Base-by-base conservation (phyloP, 805 yeast genomes). In the Diddensiella santjacobensis region DNA sequence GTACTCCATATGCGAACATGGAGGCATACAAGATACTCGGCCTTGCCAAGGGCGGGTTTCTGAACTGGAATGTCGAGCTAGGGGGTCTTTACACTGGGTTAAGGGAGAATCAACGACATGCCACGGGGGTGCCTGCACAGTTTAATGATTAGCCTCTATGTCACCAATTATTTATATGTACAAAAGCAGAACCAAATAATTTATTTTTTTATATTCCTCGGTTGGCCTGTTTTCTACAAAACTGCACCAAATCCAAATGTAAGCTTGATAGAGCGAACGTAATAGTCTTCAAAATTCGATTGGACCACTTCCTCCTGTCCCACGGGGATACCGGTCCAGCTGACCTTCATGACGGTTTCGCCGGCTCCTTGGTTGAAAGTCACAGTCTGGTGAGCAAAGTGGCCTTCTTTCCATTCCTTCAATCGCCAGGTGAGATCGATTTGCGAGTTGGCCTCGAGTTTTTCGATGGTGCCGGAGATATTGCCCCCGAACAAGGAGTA, bases 171-270 rank as follows among this genome's bases (percentile, higher is more conserved):
- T 20, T 49, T 19, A 11, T n/a, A 24, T 19, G 10, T 13, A 13
- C 8, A 30, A n/a, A 24, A 22, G 3, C 15, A 18, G 31, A 29
- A 19, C 22, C 4, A 26, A 10, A 26, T 41, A 42, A 47, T 50
- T 22, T 47, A 39, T 29, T 15, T 8, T 26, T 29, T 52, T 45
- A 17, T 43, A 22, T 46, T 6, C 23, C 29, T 13, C 23, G 22
- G 22, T 3, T n/a, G 22, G 3, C 22, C 8, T 23, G 22, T 19
- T n/a, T 30, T 38, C 50, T 70, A 87, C 58, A 88, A 71, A 11
- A 88, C 95, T n/a, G 93, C 87, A 15, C 98, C 98, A 65, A 87
- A 90, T 1, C 99, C 99, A 67, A 93, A 93, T 0, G 96, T 84
- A 38, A 87, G 64, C 71, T 89, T 93, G 62, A 93, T 91, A 4